Percentiles rank a stretch among this genome's conserved stretches.
phyloP scores from a whole-genome alignment of 768 basidiomycete genomes.

The Terana coerulea region DNA sequence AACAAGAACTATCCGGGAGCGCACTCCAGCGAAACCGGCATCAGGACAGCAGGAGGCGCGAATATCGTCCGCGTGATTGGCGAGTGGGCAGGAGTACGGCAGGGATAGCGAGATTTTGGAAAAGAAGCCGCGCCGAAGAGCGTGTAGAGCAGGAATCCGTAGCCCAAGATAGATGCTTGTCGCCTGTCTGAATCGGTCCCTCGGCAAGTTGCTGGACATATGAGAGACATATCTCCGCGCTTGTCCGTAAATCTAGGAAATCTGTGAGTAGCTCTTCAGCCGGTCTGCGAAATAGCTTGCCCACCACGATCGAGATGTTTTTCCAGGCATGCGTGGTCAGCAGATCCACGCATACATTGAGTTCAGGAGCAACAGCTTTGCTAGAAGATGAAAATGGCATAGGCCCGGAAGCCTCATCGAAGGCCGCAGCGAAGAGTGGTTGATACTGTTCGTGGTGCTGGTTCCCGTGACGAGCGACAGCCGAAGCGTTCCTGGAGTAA shows the following conservation, averaged over 20 bases:
- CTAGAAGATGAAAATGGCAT: not conserved
- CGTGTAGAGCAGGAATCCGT: too few relatives aligned
- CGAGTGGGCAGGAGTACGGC: not conserved
- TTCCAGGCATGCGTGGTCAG: not conserved
- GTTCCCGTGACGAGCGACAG: not conserved
- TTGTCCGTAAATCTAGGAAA: not conserved
- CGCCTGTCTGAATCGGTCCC: too few relatives aligned
- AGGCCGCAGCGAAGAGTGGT: not conserved
- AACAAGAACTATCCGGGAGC: not conserved
- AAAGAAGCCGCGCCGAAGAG: too few relatives aligned
- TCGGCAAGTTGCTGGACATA: conserved; percentile 2
- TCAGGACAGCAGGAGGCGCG: not conserved
- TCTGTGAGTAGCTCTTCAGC: not conserved
- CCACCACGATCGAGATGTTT: not conserved
- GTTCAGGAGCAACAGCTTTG: not conserved
- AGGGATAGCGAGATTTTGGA: not conserved
- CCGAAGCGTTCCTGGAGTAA: conserved; percentile 11
- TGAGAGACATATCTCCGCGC: not conserved
- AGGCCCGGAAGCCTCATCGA: not conserved
- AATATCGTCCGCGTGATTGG: not conserved
- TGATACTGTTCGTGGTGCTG: not conserved
- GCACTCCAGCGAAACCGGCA: not conserved
- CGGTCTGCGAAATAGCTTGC: too few relatives aligned
- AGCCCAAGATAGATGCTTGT: too few relatives aligned
- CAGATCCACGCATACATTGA: not conserved